A percentile compares a stretch with the other conserved stretches of the same genome.
Conservation (phyloP, 2,329 filamentous ascomycete genomes). For the Claviceps quebecensis region DNA sequence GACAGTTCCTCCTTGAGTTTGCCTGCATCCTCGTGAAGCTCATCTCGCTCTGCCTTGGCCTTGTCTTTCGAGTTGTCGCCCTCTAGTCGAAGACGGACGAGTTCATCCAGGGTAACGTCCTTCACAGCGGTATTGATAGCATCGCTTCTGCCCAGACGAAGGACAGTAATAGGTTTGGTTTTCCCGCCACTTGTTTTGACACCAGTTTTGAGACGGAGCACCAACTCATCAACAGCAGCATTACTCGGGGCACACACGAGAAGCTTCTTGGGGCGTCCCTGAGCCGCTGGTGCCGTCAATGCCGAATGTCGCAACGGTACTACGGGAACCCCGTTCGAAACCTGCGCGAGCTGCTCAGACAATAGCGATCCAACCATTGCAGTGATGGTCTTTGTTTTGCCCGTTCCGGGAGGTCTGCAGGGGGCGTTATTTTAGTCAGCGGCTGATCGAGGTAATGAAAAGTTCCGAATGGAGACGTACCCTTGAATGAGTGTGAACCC, state of each 20-base stretch:
- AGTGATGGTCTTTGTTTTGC: constrained; percentile 96
- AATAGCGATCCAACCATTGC: constrained; percentile 80
- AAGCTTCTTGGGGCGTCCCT: constrained; percentile 55
- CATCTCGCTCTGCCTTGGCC: constrained; percentile 40
- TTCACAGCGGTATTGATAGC: constrained; percentile 80
- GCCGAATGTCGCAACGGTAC: constrained; percentile 16
- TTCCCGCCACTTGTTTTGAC: constrained; percentile 65
- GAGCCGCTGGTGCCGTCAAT: constrained; percentile 11
- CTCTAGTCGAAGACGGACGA: constrained; percentile 64
- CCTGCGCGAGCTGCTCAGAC: constrained; percentile 23
- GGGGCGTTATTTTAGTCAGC: constrained; percentile 15
- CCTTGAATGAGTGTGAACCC: constrained; percentile 94
- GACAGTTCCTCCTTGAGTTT: constrained; percentile 65
- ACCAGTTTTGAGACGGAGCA: constrained; percentile 79
- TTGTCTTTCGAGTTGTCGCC: constrained; percentile 43
- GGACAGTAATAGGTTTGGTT: constrained; percentile 64
- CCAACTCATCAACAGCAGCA: constrained; percentile 89
- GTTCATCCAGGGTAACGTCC: constrained; percentile 85
- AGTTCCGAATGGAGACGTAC: constrained; percentile 25
- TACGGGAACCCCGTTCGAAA: constrained; percentile 18
- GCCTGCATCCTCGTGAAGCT: constrained; percentile 48
- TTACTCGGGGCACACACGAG: constrained; percentile 98
- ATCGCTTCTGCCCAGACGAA: constrained; percentile 81
- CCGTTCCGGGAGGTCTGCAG: constrained; percentile 73
- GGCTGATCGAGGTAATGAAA: neutral